phyloP scores from a whole-genome alignment of 768 basidiomycete species.

The Cystofilobasidium bisporidii region DNA sequence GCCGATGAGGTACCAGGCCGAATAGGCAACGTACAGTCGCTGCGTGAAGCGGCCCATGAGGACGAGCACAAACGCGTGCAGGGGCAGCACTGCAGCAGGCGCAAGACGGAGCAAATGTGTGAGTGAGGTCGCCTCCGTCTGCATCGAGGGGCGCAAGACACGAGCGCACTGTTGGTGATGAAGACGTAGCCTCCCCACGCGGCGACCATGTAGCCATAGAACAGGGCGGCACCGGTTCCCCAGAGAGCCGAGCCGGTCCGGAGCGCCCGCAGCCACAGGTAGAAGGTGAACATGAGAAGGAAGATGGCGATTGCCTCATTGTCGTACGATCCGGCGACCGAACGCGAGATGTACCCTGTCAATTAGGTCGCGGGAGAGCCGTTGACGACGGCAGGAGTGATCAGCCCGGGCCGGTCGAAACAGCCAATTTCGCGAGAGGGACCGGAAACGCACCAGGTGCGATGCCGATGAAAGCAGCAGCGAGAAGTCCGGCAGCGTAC shows the following conservation, averaged over 20 bases:
- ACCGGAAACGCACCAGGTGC: conserved; percentile 51
- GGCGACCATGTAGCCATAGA: conserved; percentile 99
- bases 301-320: conserved; percentile 99
- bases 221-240: conserved; percentile 80
- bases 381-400: too few species aligned
- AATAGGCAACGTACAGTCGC: conserved; percentile 88
- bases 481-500: conserved; percentile 78
- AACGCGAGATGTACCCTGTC: conserved; percentile 85
- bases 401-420: too few species aligned
- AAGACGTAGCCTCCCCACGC: conserved; percentile 99
- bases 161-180: conserved; percentile 89
- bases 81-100: conserved; percentile 72
- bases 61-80: conserved; percentile 87
- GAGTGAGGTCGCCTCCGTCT: background rate
- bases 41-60: conserved; percentile 92
- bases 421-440: background rate
- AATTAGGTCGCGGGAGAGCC: background rate
- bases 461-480: conserved; percentile 96
- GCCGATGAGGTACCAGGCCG: conserved; percentile 95
- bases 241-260: conserved; percentile 88
- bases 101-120: background rate
- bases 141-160: too few species aligned
- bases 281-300: conserved; percentile 99
- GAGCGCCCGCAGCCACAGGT: conserved; percentile 88
- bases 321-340: conserved; percentile 97